These are phyloP conservation scores for Metschnikowia shivogae DNA, from an alignment of 805 yeast species.

Conservation along the genomic window DNA sequence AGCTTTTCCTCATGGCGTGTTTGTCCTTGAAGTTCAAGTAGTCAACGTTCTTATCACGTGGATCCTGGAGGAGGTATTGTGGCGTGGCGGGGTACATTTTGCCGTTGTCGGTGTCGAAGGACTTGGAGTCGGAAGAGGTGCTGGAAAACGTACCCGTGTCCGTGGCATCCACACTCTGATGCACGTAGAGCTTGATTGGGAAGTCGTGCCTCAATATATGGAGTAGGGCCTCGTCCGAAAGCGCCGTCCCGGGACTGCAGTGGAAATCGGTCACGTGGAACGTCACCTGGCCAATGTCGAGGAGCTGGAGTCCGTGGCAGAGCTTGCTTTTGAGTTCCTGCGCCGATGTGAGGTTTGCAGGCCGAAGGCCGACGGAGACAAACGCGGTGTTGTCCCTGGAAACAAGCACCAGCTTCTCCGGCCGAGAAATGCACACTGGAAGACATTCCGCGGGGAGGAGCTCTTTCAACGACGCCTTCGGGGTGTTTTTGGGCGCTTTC, in stretches of 20 bases:
- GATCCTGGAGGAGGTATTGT: conserved; percentile 51
- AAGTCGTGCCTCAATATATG: conserved; percentile 29
- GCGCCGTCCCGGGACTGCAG: conserved; percentile 50
- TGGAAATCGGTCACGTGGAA: conserved; percentile 70
- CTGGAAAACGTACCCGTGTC: conserved; percentile 39
- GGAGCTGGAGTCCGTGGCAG: conserved; percentile 33
- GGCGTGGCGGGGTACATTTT: conserved; percentile 63
- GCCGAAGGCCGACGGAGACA: conserved; percentile 40
- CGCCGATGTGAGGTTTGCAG: conserved; percentile 17
- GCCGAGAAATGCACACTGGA: neutral
- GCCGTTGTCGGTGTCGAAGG: conserved; percentile 46
- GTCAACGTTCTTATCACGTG: conserved; percentile 42
- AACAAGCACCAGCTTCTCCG: conserved; percentile 41
- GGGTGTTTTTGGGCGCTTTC: too few relatives aligned
- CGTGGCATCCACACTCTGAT: conserved; percentile 32
- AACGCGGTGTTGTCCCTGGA: conserved; percentile 62
- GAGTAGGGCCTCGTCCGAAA: conserved; percentile 48
- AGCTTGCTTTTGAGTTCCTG: conserved; percentile 37
- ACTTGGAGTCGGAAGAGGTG: conserved; percentile 52
- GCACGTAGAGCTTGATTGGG: conserved; percentile 32
- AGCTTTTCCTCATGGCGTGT: neutral
- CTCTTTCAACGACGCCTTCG: neutral
- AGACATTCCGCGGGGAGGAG: neutral
- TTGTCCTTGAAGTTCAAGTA: conserved; percentile 55
- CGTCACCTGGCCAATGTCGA: conserved; percentile 29